Evolutionary conservation across 1,139 yeast genomes (phyloP).

Genomic region (Saccharomycopsis hybrid): DNA sequence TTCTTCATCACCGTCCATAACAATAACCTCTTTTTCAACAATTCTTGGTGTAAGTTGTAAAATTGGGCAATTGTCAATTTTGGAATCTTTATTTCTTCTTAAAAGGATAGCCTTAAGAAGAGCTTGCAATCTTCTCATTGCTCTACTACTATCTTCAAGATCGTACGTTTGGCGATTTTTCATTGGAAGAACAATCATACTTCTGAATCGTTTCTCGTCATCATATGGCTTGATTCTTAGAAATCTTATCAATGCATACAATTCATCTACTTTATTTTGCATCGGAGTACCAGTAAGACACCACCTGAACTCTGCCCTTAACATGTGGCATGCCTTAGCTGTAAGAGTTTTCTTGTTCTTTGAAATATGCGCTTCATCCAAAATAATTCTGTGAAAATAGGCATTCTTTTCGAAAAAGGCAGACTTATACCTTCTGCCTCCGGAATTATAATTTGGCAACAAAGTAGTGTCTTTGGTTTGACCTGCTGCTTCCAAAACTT

Average conservation of each 20-base stretch:
- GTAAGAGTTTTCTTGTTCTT: constrained; percentile 67
- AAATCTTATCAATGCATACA: constrained; percentile 72
- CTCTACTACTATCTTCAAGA: constrained; percentile 33
- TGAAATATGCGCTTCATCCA: constrained; percentile 90
- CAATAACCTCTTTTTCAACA: constrained; percentile 40
- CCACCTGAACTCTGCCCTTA: constrained; percentile 56
- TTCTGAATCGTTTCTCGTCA: constrained; percentile 49
- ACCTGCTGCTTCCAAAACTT: constrained; percentile 30
- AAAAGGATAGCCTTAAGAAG: constrained; percentile 70
- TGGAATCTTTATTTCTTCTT: constrained; percentile 68
- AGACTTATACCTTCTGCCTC: constrained; percentile 40
- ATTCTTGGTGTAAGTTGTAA: constrained; percentile 65
- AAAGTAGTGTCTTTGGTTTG: constrained; percentile 10
- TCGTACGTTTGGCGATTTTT: constrained; percentile 31
- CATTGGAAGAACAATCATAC: constrained; percentile 56
- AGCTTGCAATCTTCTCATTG: constrained; percentile 64
- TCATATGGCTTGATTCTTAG: constrained; percentile 62
- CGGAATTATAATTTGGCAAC: constrained; percentile 10
- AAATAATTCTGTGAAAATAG: constrained; percentile 56
- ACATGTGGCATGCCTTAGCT: constrained; percentile 57
- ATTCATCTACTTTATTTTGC: constrained; percentile 78
- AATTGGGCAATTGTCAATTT: constrained; percentile 76
- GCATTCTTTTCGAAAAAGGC: constrained; percentile 61
- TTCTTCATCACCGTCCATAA: constrained; percentile 46
- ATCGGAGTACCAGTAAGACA: constrained; percentile 94